These are phyloP conservation scores for Clathrospora elynae DNA, from an alignment of 2,329 filamentous ascomycete species.

Conservation along the genomic window DNA sequence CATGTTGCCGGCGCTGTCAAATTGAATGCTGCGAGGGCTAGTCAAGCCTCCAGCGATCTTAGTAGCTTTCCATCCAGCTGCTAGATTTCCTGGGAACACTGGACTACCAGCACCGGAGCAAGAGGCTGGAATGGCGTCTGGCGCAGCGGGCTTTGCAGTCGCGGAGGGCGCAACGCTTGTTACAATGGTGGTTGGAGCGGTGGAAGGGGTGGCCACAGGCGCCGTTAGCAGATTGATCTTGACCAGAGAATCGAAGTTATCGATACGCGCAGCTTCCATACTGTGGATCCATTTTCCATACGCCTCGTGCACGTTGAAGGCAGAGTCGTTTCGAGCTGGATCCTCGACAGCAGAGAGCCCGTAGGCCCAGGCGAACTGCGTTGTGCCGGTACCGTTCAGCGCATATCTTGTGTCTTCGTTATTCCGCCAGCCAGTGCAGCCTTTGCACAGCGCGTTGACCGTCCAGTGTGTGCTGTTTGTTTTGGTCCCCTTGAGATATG, in stretches of 20 bases:
- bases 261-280: constrained; percentile 38
- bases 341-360: constrained; percentile 35
- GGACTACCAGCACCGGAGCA: constrained; percentile 38
- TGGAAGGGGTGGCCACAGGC: constrained; percentile 25
- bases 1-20: constrained; percentile 43
- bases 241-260: constrained; percentile 39
- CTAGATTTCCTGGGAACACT: constrained; percentile 29
- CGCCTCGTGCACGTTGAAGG: constrained; percentile 40
- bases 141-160: constrained; percentile 20
- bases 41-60: constrained; percentile 40
- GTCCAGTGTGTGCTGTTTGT: constrained; percentile 44
- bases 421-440: constrained; percentile 39
- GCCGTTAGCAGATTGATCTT: constrained; percentile 38
- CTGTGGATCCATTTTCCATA: constrained; percentile 43
- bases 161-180: constrained; percentile 27
- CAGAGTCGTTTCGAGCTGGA: constrained; percentile 37
- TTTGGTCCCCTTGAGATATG: constrained; percentile 35
- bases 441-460: constrained; percentile 37
- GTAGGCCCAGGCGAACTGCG: constrained; percentile 42
- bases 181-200: constrained; percentile 26
- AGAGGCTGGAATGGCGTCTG: constrained; percentile 37
- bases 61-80: constrained; percentile 42
- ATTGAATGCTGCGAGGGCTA: constrained; percentile 40
- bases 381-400: constrained; percentile 34
- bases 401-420: constrained; percentile 36